Evolutionary conservation across 768 basidiomycete genomes (phyloP), one percentile per base, ranked within the genome.

Genomic region (Bullera alba): DNA sequence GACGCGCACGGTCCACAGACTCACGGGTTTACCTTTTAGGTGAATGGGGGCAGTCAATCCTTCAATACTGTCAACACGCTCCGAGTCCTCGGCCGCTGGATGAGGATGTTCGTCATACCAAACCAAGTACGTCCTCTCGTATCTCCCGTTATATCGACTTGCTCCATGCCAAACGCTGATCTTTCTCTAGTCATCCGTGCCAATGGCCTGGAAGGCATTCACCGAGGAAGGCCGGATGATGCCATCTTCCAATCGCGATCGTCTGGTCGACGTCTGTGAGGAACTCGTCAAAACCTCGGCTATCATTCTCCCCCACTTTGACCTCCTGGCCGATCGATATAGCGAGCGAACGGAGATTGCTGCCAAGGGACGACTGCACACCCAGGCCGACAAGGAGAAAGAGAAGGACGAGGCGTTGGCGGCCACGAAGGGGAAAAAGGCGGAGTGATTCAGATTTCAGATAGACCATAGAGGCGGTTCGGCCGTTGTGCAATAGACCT

Each of bases 251-350:
- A 73, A 73, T 46, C 63, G 72, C 8, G 72, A 73, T 48, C 63
- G 72, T 10, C 57, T 71, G 5, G 71, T 70, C 34, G 73, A 74
- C 56, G 71, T 74, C 4, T 68, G 65, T 52, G 73, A 74, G 29
- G 73, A 74, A 37, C 60, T 74, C 23, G 57, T 74, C 51, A 72
- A 73, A 28, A 42, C 63, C 8, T 65, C 66, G 1, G 15, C 53
- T 25, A 43, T 74, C 36, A 49, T 72, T 26, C 37, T 39, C 3
- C 71, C 70, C 6, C 61, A 68, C 46, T 38, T 50, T 12, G 54
- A 51, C 7, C 48, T 69, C 8, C 53, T 73, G 25, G 60, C 54
- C 1, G 68, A 69, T 42, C 53, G 71, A 7, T 73, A 46, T 42
- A 67, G 63, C 36, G 71, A 73, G 55, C 36, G 71, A 22, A 60